These are phyloP conservation scores for Diaporthe citriasiana DNA, from an alignment of 2,329 filamentous ascomycete genomes.

Conservation along the genomic window DNA sequence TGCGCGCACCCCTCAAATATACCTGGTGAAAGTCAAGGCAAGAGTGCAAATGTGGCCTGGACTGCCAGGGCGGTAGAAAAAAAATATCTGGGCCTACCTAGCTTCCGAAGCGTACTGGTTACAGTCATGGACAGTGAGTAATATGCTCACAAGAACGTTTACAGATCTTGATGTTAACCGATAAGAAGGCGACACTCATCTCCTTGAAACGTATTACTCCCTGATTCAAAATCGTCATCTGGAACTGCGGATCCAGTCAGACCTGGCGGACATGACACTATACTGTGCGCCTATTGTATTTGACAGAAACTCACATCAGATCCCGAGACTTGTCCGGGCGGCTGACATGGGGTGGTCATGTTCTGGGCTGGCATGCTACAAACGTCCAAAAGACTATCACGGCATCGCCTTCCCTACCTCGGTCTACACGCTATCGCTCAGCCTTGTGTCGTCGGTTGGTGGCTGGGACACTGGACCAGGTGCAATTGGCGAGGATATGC, in stretches of 20 bases:
- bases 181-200: conserved; percentile 19
- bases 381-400: neutral
- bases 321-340: conserved; percentile 7
- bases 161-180: neutral
- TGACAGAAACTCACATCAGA: conserved; percentile 19
- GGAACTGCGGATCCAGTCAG: neutral
- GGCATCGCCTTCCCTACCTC: conserved; percentile 25
- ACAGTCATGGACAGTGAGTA: conserved; percentile 30
- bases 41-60: conserved; percentile 32
- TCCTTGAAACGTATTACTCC: conserved; percentile 27
- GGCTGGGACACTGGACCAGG: conserved; percentile 32
- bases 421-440: conserved; percentile 25
- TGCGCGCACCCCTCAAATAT: conserved; percentile 11
- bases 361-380: conserved; percentile 16
- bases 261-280: neutral
- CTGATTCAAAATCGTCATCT: conserved; percentile 2
- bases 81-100: neutral
- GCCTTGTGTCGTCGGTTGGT: conserved; percentile 6
- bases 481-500: conserved; percentile 19
- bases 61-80: conserved; percentile 7
- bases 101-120: neutral
- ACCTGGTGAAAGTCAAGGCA: conserved; percentile 25
- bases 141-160: neutral
- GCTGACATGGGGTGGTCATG: conserved; percentile 19
- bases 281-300: conserved; percentile 16